Evolutionary conservation across 768 basidiomycete genomes (phyloP).

Genomic region (Tulasnella sp.): DNA sequence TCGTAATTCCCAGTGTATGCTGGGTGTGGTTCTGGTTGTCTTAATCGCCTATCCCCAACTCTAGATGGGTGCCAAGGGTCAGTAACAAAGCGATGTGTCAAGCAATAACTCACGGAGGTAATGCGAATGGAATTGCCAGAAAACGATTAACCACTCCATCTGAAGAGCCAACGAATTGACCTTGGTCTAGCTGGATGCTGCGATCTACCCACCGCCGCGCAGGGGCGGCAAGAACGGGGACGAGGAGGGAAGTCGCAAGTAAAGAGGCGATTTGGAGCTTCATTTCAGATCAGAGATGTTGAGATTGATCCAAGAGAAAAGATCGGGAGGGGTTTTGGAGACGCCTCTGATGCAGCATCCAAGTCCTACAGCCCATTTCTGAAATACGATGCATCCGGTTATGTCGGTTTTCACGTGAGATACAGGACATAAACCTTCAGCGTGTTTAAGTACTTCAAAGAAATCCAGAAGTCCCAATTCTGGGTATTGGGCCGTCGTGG

Average conservation of each 20-base stretch:
- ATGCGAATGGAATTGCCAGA: constrained; percentile 53
- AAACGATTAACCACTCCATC: constrained; percentile 41
- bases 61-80: constrained; percentile 35
- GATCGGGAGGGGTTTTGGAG: background rate
- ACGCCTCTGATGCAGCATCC: background rate
- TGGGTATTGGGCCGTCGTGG: background rate
- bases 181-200: constrained; percentile 44
- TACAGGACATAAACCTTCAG: background rate
- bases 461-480: background rate
- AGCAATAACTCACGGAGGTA: constrained; percentile 46
- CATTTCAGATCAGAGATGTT: background rate
- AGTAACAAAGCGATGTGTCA: constrained; percentile 28
- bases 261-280: background rate
- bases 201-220: constrained; percentile 30
- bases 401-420: background rate
- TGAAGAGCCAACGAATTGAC: constrained; percentile 44
- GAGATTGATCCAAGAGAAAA: background rate
- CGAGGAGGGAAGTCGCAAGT: background rate
- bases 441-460: background rate
- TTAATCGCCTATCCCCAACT: constrained; percentile 43
- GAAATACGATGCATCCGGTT: background rate
- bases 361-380: background rate
- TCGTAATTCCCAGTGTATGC: constrained; percentile 38
- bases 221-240: background rate
- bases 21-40: constrained; percentile 41